These are phyloP conservation scores for Neofusicoccum kwambonambiense DNA, from an alignment of 2,329 filamentous ascomycete species.

Conservation along the genomic window DNA sequence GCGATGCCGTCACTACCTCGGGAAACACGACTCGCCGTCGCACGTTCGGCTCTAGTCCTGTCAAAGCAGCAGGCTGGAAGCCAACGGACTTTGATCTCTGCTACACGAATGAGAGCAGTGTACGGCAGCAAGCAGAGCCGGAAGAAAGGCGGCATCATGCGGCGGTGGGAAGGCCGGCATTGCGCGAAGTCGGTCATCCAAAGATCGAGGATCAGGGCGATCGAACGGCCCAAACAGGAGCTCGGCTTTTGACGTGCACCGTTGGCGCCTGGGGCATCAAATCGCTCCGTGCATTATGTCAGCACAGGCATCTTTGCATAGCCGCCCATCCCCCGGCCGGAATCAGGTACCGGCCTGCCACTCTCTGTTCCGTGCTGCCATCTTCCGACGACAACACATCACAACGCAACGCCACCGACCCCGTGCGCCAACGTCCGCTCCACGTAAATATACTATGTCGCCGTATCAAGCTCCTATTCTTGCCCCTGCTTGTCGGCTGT, in stretches of 20 bases:
- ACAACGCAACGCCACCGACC: neutral
- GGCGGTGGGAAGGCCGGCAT: neutral
- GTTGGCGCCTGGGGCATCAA: neutral
- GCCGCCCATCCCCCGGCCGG: conserved; percentile 3
- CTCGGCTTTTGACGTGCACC: conserved; percentile 6
- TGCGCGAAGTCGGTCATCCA: neutral
- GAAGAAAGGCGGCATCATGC: neutral
- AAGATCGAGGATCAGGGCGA: neutral
- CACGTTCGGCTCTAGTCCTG: neutral
- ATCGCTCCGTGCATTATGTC: conserved; percentile 4
- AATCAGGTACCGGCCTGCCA: neutral
- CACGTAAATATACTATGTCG: conserved; percentile 46
- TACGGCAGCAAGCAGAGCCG: no score
- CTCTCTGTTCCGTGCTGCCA: neutral
- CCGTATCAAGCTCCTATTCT: no score
- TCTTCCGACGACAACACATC: neutral
- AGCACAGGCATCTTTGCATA: neutral
- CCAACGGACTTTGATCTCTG: no score
- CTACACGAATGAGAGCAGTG: no score
- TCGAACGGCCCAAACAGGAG: conserved; percentile 1
- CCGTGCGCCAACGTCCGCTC: conserved; percentile 44
- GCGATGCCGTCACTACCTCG: conserved; percentile 10
- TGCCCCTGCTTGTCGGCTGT: no score
- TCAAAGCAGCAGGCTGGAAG: no score
- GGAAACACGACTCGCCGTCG: neutral